Conservation (phyloP, 352 stramenopile species). For the Thraustochytrium sp. region DNA sequence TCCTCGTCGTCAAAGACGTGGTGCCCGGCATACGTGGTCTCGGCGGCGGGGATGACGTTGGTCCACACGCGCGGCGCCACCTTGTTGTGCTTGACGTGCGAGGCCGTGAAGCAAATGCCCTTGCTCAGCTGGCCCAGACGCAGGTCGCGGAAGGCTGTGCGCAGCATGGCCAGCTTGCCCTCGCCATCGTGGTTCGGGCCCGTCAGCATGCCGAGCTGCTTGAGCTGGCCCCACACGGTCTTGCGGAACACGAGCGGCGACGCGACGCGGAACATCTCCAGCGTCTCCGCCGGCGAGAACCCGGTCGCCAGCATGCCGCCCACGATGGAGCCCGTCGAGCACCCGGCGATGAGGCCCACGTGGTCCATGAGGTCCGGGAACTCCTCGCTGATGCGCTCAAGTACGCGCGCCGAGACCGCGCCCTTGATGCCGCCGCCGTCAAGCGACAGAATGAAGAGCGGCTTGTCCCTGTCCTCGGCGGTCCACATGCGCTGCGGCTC, state of each 20-base stretch:
- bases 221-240: constrained; percentile 34
- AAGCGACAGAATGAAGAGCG: constrained; percentile 41
- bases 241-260: constrained; percentile 36
- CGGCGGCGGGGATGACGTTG: background rate
- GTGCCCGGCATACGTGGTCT: background rate
- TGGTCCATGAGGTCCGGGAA: constrained; percentile 29
- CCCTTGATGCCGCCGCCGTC: constrained; percentile 44
- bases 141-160: background rate
- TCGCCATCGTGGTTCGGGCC: constrained; percentile 34
- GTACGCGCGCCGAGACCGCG: background rate
- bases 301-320: constrained; percentile 26
- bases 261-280: background rate
- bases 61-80: background rate
- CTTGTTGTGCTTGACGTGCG: constrained; percentile 19
- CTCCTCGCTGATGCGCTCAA: constrained; percentile 18
- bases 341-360: constrained; percentile 33
- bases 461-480: constrained; percentile 34
- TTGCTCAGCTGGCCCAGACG: background rate
- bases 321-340: constrained; percentile 37
- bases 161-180: constrained; percentile 23
- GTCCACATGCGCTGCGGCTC: background rate
- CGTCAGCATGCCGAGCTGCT: constrained; percentile 14
- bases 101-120: constrained; percentile 31
- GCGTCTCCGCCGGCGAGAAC: constrained; percentile 7
- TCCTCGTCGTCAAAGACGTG: background rate